Evolutionary conservation across 1,139 yeast genomes (phyloP), one percentile per base, ranked within the genome.

Genomic region (Yamadazyma sp.): DNA sequence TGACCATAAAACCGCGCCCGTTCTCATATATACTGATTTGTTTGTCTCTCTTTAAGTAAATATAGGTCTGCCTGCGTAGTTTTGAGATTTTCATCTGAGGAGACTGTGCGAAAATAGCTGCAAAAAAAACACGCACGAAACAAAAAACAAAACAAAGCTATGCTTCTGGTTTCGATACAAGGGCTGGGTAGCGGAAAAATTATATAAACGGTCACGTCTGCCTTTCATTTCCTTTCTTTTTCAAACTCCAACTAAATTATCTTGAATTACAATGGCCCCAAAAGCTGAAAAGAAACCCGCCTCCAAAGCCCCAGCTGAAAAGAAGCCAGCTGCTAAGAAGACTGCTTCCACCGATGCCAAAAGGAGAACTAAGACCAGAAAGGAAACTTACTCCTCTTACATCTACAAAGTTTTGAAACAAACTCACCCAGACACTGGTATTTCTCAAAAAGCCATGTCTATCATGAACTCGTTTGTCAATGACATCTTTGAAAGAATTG

Each of bases 371-470:
- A 92, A 91, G 86, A 77, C 94, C 63, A 88, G 98, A 84, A 91
- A 89, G 86, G 98, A 92, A 77, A 89, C 98, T 52, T 92, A 91
- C 81, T 89, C 97, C 55, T 89, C 98, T 50, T 92, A 92, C 78
- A 92, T 92, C 67, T 92, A 91, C 94, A 92, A 92, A 77, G 98
- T 89, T 57, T 83, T 91, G 71, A 88, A 91, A 78, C 96, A 92
- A 81, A 91, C 98, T 52, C 97, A 94, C 76, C 96, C 98, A 73
- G 98, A 92, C 73, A 92, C 98, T 51, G 98, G 98, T 88, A 92
- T 92, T 67, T 92, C 98, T 55, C 96, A 91, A 75, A 88, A 89
- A 75, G 97, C 98, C 58, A 92, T 92, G 97, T 89, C 97, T 46
- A 92, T 92, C 71, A 86, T 92, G 94, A 92, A 92, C 87, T 92